Conservation (phyloP, 1,284 basidiomycete genomes). For the Malassezia sp. region DNA sequence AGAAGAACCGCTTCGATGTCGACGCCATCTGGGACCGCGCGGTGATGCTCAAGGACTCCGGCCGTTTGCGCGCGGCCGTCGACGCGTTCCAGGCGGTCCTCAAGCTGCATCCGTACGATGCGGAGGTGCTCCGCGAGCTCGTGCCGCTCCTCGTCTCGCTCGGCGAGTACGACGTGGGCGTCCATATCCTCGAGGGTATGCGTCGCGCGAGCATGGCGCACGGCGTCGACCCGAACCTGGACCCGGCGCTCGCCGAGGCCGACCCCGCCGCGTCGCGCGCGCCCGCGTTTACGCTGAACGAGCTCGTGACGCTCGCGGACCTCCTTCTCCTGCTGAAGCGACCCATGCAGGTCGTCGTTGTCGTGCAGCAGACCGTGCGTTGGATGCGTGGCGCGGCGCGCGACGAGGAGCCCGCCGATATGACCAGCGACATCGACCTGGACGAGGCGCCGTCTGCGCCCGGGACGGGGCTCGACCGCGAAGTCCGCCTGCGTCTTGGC, state of each 20-base stretch:
- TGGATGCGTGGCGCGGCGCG: constrained; percentile 76
- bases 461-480: constrained; percentile 58
- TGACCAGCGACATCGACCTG: constrained; percentile 71
- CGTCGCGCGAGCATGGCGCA: constrained; percentile 49
- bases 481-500: constrained; percentile 73
- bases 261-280: not conserved
- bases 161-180: constrained; percentile 57
- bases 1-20: constrained; percentile 66
- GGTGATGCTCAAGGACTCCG: constrained; percentile 63
- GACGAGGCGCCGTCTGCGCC: constrained; percentile 50
- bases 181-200: constrained; percentile 58
- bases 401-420: constrained; percentile 64
- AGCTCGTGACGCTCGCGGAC: constrained; percentile 65
- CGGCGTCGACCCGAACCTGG: constrained; percentile 20
- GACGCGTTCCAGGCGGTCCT: constrained; percentile 65
- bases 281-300: constrained; percentile 39
- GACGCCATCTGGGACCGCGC: constrained; percentile 85
- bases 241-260: constrained; percentile 2
- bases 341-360: constrained; percentile 59
- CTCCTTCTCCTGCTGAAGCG: constrained; percentile 63
- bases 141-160: constrained; percentile 65
- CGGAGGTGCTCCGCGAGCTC: constrained; percentile 66
- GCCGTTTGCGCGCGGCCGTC: constrained; percentile 64
- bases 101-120: constrained; percentile 66
- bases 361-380: constrained; percentile 64